Evolutionary conservation across 2,329 filamentous ascomycete species (phyloP), one percentile per base, ranked within the genome.

Genomic region (Penicillium sclerotigenum): DNA sequence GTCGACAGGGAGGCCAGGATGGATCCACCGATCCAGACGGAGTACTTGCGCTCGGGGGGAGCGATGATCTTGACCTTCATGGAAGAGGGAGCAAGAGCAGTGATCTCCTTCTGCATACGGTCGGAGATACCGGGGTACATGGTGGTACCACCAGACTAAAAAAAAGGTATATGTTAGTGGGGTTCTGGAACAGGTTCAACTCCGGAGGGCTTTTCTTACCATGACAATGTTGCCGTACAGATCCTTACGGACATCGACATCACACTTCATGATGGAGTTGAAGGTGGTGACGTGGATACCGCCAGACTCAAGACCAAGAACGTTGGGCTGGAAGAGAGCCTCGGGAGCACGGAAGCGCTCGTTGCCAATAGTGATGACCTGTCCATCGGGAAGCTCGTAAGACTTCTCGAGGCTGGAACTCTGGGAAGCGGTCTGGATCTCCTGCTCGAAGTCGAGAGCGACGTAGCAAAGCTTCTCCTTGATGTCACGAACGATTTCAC

Each of bases 41-140:
- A 97, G 91, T 99, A 99, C 87, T 99, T 99, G 83, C 94, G 91
- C 90, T 99, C 94, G 70, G 94, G 94, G 72, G 94, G 94, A 83
- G 94, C 94, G 79, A 99, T 97, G 83, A 99, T 97, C 90, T 97
- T 97, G 87, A 99, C 93, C 91, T 97, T 97, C 94, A 99, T 97
- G 76, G 92, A 97, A 68, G 94, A 97, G 76, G 94, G 94, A 78
- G 94, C 94, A 82, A 99, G 90, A 78, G 92, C 89, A 79, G 92
- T 97, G 80, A 99, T 97, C 86, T 99, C 94, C 91, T 99, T 97
- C 84, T 99, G 94, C 94, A 99, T 97, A 87, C 94, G 94, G 86
- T 99, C 94, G 80, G 92, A 96, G 81, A 99, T 96, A 91, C 94
- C 94, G 73, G 94, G 94, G 86, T 97, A 99, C 94, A 99, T 97